Base-by-base conservation (phyloP, 2,329 filamentous ascomycete genomes). In the Diaporthe aspalathi region DNA sequence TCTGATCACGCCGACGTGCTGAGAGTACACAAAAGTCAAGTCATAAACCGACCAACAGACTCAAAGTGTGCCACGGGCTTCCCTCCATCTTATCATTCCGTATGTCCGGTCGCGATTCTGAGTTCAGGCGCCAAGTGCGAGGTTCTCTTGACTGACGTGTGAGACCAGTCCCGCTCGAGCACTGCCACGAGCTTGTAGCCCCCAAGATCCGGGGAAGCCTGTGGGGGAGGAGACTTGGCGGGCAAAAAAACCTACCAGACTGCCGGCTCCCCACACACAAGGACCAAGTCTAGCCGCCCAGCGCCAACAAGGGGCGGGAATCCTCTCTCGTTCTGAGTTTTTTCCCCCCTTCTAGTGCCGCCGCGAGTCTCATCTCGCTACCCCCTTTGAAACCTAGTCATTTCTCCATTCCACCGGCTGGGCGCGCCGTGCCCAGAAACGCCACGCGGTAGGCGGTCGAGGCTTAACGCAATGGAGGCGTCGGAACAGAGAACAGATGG, bases 61-160 rank as follows among this genome's bases (percentile, higher is more conserved):
- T n/a, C 22, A 29, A 65, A 8, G 12, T 17, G 45, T 50, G 45
- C 38, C 60, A 65, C 29, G 45, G 43, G 60, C 20, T 49, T 65
- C 29, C 17, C 38, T 14, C 29, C 29, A 38, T 24, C 60, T 65
- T 65, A 50, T 50, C 60, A 65, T 65, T 65, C 60, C 60, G 60
- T 50, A 38, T 65, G 45, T 3, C 60, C 60, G 60, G 45, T 16
- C n/a, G 8, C 56, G 22, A 38, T 65, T 24, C 45, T 65, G 29
- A 17, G 29, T 50, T 27, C 60, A 65, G 45, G 45, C 60, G 60
- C 60, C 60, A 65, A 65, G 60, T 38, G 7, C 29, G 60, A 65
- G 29, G 60, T 65, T 65, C 45, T 50, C 60, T 65, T 65, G 60
- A 65, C 60, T 65, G 45, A 65, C 60, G 60, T 65, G 38, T 65